Evolutionary conservation across 1,284 basidiomycete genomes (phyloP).

Genomic region (Rhodotorula sp.): DNA sequence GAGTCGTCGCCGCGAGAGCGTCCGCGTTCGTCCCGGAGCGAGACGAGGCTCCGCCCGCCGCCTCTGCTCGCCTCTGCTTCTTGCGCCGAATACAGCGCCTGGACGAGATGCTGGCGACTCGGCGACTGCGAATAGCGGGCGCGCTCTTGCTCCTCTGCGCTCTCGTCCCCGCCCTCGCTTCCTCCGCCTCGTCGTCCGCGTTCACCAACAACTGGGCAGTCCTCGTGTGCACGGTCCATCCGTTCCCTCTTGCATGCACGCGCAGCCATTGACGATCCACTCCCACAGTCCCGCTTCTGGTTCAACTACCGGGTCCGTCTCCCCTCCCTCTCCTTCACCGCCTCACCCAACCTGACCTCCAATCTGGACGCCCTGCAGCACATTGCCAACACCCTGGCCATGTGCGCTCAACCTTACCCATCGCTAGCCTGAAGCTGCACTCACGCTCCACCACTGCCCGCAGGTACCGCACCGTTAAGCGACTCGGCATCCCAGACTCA

Average conservation of each 20-base stretch:
- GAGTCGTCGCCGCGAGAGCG: no score
- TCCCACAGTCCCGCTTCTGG: slow-evolving; percentile 38
- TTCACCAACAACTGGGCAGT: slow-evolving; percentile 98
- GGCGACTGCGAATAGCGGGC: background rate
- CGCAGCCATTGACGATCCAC: background rate
- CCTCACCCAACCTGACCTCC: background rate
- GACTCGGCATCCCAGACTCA: slow-evolving; percentile 94
- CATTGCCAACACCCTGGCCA: slow-evolving; percentile 96
- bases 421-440: background rate
- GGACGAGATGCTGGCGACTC: background rate
- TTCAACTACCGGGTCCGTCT: slow-evolving; percentile 90
- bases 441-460: background rate
- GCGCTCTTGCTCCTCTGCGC: background rate
- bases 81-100: background rate
- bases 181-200: background rate
- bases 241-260: rapidly evolving
- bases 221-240: slow-evolving; percentile 82
- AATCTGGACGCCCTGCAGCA: slow-evolving; percentile 61
- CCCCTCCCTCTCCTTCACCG: background rate
- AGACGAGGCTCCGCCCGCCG: no score
- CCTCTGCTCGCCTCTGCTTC: background rate
- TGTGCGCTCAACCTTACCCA: slow-evolving; percentile 58
- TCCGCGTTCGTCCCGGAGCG: no score
- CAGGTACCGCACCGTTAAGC: slow-evolving; percentile 97
- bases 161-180: background rate